Percentiles rank a stretch among this genome's conserved stretches.
phyloP scores from a whole-genome alignment of 768 basidiomycete genomes.

The Trametes punicea region DNA sequence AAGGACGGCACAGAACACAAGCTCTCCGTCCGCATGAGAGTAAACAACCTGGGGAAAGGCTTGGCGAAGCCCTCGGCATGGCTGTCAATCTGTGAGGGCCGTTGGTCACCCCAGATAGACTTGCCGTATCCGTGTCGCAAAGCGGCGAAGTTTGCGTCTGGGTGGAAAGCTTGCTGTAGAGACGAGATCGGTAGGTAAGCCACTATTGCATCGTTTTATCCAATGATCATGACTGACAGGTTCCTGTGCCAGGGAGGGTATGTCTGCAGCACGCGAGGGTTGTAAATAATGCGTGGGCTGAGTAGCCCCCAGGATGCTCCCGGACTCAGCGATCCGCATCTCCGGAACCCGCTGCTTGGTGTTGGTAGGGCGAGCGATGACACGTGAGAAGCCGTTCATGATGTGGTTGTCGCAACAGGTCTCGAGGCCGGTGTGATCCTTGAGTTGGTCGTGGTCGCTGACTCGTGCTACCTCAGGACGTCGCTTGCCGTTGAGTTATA shows the following conservation, averaged over 20 bases:
- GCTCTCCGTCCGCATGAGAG: background rate
- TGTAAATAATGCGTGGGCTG: background rate
- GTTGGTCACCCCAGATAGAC: too few relatives aligned
- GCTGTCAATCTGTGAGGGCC: too few relatives aligned
- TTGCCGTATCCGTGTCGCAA: background rate
- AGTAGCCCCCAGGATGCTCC: background rate
- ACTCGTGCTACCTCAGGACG: too few relatives aligned
- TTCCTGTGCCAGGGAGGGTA: background rate
- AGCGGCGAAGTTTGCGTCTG: too few relatives aligned
- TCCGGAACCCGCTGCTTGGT: background rate
- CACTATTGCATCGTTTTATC: too few relatives aligned
- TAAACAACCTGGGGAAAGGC: background rate
- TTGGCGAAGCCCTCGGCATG: background rate
- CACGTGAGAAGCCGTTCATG: slow-evolving; percentile 9
- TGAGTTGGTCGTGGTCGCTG: too few relatives aligned
- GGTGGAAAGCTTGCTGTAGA: too few relatives aligned
- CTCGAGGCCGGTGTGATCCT: too few relatives aligned
- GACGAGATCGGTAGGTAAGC: too few relatives aligned
- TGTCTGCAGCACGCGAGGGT: background rate
- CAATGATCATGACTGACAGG: background rate
- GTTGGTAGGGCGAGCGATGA: slow-evolving; percentile 5
- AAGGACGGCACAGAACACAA: background rate
- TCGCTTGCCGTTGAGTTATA: background rate
- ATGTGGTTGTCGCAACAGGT: background rate
- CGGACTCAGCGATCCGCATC: background rate